These are phyloP conservation scores for Symmetrospora coprosmae DNA, from an alignment of 768 basidiomycete genomes.

Conservation along the genomic window DNA sequence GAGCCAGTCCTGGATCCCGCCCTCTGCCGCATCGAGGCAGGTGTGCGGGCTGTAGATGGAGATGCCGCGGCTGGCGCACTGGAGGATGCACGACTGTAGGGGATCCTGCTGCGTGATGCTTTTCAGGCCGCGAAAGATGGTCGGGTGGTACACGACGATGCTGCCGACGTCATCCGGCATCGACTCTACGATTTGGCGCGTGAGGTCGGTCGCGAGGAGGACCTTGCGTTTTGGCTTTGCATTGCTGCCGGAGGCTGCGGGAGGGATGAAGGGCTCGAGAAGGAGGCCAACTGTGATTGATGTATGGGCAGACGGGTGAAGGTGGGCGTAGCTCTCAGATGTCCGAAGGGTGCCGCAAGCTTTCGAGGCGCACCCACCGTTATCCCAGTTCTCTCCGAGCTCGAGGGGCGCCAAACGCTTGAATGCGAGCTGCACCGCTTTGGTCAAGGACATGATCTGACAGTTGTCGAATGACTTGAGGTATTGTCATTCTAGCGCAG, in stretches of 20 bases:
- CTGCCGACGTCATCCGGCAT: constrained; percentile 21
- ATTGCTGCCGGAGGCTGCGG: not conserved
- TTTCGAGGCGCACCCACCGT: not conserved
- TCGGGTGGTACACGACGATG: constrained; percentile 70
- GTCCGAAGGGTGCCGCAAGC: too few relatives aligned
- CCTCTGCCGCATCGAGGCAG: constrained; percentile 63
- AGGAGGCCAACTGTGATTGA: constrained; percentile 1
- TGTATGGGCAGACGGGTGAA: too few relatives aligned
- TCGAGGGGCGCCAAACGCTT: constrained; percentile 1
- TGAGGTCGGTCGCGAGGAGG: constrained; percentile 38
- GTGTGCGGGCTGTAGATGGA: constrained; percentile 82
- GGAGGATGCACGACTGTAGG: constrained; percentile 63
- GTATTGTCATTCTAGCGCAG: too few relatives aligned
- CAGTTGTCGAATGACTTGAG: too few relatives aligned
- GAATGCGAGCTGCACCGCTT: constrained; percentile 14
- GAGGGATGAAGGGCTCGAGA: constrained; percentile 4
- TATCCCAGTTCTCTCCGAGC: constrained; percentile 16
- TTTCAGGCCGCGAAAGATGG: constrained; percentile 60
- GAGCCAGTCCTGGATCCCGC: constrained; percentile 86
- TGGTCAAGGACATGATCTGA: constrained; percentile 7
- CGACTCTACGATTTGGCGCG: constrained; percentile 35
- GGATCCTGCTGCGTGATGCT: constrained; percentile 64
- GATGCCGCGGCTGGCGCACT: constrained; percentile 66
- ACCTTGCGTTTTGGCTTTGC: constrained; percentile 29
- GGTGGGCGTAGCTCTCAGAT: too few relatives aligned